These are phyloP conservation scores for Camellia granthamiana DNA, from an alignment of 148 eudicot species.

Conservation along the genomic window DNA sequence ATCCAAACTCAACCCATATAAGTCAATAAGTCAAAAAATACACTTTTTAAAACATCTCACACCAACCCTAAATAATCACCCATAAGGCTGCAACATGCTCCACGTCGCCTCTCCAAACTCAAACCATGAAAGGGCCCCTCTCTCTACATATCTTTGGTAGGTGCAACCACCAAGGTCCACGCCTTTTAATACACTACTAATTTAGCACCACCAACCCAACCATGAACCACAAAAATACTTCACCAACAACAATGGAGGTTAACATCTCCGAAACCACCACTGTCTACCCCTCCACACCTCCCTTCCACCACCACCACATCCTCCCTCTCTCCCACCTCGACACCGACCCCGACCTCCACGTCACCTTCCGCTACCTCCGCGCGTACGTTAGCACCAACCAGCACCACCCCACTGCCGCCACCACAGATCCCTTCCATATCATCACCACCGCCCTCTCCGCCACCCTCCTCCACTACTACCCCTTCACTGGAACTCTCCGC, in stretches of 20 bases:
- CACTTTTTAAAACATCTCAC: too few relatives aligned
- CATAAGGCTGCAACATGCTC: too few relatives aligned
- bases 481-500: constrained; percentile 41
- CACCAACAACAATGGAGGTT: constrained; percentile 27
- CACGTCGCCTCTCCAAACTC: too few relatives aligned
- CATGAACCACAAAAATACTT: not conserved
- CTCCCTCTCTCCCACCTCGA: constrained; percentile 72
- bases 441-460: constrained; percentile 49
- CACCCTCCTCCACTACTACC: constrained; percentile 52
- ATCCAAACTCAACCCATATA: too few relatives aligned
- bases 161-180: not conserved
- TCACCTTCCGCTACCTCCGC: constrained; percentile 64
- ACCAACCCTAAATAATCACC: too few relatives aligned
- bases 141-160: not conserved
- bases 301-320: constrained; percentile 38
- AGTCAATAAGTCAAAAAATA: too few relatives aligned
- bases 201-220: not conserved
- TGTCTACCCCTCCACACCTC: constrained; percentile 33
- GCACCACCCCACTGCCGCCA: not conserved
- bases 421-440: constrained; percentile 38
- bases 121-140: too few relatives aligned
- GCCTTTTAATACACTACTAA: not conserved
- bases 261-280: constrained; percentile 26
- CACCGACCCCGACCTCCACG: constrained; percentile 62
- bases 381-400: constrained; percentile 30